Evolutionary conservation across 345 rosid species (phyloP), one percentile per base, ranked within the genome.

Genomic region (Barbarea vulgaris): DNA sequence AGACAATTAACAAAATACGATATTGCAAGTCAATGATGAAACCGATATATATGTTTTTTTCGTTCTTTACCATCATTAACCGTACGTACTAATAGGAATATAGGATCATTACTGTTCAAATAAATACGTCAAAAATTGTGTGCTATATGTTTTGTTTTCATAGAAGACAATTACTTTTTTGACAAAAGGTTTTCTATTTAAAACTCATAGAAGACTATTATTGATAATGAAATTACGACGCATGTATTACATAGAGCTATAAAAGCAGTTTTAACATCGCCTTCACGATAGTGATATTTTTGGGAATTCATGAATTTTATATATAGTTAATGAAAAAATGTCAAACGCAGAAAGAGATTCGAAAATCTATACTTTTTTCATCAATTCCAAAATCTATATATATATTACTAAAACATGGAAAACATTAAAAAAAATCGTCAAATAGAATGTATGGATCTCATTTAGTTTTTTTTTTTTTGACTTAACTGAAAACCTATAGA

Each of bases 191-290:
- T n/a, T n/a, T n/a, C n/a, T n/a, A n/a, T n/a, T n/a, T n/a, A n/a
- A n/a, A n/a, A n/a, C n/a, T 13, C 25, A 33, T 13, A 36, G 30
- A 28, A 28, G 30, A 28, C 30, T 28, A 28, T 28, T 28, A 28
- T n/a, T 44, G 50, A 44, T 22, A 31, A 54, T 31, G 64, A 31
- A 50, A 54, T 64, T 18, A 17, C 10, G 46, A 55, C 33, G 39
- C 28, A 55, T 66, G 46, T 56, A 37, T 6, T 62, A 27, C 17
- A 24, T 36, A 36, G 19, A 21, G 5, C 11, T 27, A 24, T 11
- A 17, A 39, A 47, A 7, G 28, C 53, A 50, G 79, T 31, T 76
- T 22, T 22, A 47, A 77, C 76, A 70, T 70, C 72, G 42, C 66
- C 52, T 33, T 77, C 76, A 64, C 9, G 67, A 77, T 64, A 24